Evolutionary conservation across 306 rosid species (phyloP).

Genomic region (Leucaena leucocephala): DNA sequence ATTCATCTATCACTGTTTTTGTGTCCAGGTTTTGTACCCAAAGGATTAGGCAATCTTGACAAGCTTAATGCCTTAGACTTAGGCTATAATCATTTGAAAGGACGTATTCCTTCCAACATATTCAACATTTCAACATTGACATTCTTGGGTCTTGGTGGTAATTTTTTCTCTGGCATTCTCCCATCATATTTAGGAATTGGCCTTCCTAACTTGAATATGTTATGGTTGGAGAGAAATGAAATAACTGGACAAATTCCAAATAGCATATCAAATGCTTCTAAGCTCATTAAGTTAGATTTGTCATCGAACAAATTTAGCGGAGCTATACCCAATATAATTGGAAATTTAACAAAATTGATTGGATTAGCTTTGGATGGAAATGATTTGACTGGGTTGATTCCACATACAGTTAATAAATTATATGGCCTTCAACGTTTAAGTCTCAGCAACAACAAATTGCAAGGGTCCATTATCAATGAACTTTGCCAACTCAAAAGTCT

Average conservation of each 20-base stretch:
- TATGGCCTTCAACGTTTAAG: neutral
- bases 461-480: neutral
- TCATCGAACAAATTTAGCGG: neutral
- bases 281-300: neutral
- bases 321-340: neutral
- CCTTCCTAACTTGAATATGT: neutral
- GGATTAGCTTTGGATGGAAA: neutral
- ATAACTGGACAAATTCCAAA: neutral
- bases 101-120: constrained; percentile 24
- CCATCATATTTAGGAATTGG: neutral
- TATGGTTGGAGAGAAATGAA: neutral
- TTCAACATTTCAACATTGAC: constrained; percentile 39
- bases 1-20: neutral
- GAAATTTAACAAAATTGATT: neutral
- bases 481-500: neutral
- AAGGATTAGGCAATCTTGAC: neutral
- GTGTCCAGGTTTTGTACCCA: constrained; percentile 21
- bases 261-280: neutral
- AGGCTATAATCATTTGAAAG: neutral
- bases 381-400: neutral
- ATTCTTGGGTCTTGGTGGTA: neutral
- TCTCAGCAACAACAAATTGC: neutral
- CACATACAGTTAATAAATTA: neutral
- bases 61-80: neutral
- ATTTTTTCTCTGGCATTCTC: neutral